phyloP scores from a whole-genome alignment of 352 stramenopile genomes.

The Phytophthora parvispora region DNA sequence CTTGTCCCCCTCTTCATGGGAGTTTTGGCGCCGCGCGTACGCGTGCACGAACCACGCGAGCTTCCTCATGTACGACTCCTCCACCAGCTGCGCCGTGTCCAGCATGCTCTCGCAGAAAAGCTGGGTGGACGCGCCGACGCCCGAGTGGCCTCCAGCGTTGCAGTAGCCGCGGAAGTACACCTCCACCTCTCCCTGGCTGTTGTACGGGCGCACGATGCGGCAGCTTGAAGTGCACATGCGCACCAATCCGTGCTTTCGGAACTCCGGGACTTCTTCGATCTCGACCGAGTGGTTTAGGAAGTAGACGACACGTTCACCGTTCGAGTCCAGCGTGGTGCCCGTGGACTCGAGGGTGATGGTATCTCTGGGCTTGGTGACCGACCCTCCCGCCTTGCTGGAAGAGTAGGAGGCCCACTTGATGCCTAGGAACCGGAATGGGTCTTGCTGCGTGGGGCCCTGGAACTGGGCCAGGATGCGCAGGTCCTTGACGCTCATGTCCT shows the following conservation, averaged over 20 bases:
- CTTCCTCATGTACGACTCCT: slow-evolving; percentile 76
- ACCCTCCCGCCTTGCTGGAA: neutral
- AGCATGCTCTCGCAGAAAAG: slow-evolving; percentile 52
- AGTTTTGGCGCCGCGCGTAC: slow-evolving; percentile 24
- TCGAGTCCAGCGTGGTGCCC: slow-evolving; percentile 50
- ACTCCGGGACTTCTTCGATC: slow-evolving; percentile 51
- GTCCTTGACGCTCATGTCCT: slow-evolving; percentile 35
- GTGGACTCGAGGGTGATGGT: slow-evolving; percentile 39
- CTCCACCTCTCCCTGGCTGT: slow-evolving; percentile 43
- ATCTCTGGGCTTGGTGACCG: slow-evolving; percentile 29
- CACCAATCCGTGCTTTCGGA: slow-evolving; percentile 38
- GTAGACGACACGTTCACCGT: slow-evolving; percentile 44
- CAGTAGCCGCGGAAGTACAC: slow-evolving; percentile 59
- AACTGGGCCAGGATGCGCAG: slow-evolving; percentile 37
- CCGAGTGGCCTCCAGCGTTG: slow-evolving; percentile 42
- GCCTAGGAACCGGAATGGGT: slow-evolving; percentile 38
- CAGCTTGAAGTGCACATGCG: slow-evolving; percentile 52
- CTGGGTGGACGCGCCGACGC: slow-evolving; percentile 21
- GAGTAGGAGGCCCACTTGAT: slow-evolving; percentile 31
- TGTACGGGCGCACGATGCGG: slow-evolving; percentile 48
- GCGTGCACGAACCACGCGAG: slow-evolving; percentile 66
- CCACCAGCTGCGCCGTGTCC: slow-evolving; percentile 48
- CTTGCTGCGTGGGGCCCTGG: slow-evolving; percentile 26
- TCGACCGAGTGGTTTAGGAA: slow-evolving; percentile 50
- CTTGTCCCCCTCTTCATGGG: slow-evolving; percentile 15